Percentiles rank a stretch among this genome's conserved stretches.
Evolutionary conservation across 2,329 filamentous ascomycete species (phyloP).

Genomic region (Colletotrichum sp.): DNA sequence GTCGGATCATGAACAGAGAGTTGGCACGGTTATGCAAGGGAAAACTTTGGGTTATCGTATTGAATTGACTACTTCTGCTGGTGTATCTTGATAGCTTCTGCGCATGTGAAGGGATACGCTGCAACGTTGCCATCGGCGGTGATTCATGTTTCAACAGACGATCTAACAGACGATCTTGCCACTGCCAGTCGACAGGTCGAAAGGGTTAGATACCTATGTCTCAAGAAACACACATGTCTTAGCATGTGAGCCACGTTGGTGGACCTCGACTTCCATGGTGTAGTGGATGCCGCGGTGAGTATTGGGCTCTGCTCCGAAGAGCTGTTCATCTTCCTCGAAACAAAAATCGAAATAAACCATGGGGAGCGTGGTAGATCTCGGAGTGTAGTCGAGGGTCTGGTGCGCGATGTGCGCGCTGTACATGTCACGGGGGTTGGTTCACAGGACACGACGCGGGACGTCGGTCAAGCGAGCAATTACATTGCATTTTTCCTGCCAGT

Average conservation of each 20-base stretch:
- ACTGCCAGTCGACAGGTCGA: not conserved
- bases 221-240: not conserved
- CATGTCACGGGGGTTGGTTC: not conserved
- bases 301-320: not conserved
- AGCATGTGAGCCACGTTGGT: not conserved
- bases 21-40: not conserved
- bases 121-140: not conserved
- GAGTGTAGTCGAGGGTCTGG: conserved; percentile 10
- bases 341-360: conserved; percentile 12
- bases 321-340: conserved; percentile 5
- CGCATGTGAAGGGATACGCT: not conserved
- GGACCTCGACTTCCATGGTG: conserved; percentile 2
- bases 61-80: not conserved
- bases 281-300: conserved; percentile 7
- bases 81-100: not conserved
- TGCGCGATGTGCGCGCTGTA: not conserved
- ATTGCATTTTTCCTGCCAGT: conserved; percentile 23
- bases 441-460: not conserved
- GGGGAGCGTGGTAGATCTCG: not conserved
- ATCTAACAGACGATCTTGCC: not conserved
- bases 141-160: not conserved
- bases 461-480: conserved; percentile 15
- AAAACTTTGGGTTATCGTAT: not conserved
- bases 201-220: not conserved
- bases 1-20: not conserved